Evolutionary conservation across 2,329 filamentous ascomycete genomes (phyloP).

Genomic region (Cyclaneusma minus): DNA sequence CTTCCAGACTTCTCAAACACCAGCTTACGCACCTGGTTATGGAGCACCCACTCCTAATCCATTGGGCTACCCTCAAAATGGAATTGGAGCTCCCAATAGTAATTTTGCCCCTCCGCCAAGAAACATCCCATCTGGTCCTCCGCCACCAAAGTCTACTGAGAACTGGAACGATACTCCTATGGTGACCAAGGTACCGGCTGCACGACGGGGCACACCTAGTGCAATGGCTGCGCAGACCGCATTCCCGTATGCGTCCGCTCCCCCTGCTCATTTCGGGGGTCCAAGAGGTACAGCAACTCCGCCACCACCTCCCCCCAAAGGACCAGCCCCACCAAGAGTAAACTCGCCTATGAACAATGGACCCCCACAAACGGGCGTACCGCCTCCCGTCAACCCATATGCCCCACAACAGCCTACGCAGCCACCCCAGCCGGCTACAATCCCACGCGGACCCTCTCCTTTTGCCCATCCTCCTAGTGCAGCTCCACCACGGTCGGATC

Average conservation of each 20-base stretch:
- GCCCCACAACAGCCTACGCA: constrained; percentile 39
- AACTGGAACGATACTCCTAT: constrained; percentile 95
- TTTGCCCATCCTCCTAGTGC: constrained; percentile 73
- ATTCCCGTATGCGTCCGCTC: constrained; percentile 48
- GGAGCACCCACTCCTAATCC: constrained; percentile 23
- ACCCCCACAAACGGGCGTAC: constrained; percentile 32
- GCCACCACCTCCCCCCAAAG: constrained; percentile 74
- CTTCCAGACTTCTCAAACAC: constrained; percentile 29
- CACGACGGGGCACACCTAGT: constrained; percentile 60
- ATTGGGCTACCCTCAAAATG: no score
- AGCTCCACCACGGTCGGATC: constrained; percentile 50
- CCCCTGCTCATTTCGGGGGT: constrained; percentile 40
- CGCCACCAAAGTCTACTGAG: constrained; percentile 55
- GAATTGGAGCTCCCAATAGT: no score
- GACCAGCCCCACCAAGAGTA: constrained; percentile 50
- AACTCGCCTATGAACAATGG: constrained; percentile 51
- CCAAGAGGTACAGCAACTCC: constrained; percentile 52
- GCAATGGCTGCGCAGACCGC: constrained; percentile 42
- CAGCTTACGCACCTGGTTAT: constrained; percentile 18
- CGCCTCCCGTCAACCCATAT: constrained; percentile 44
- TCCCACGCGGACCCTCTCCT: constrained; percentile 65
- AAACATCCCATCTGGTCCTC: constrained; percentile 50
- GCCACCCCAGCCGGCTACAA: constrained; percentile 32
- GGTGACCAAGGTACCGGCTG: constrained; percentile 57
- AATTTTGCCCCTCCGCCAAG: constrained; percentile 51